Evolutionary conservation across 768 basidiomycete species (phyloP).

Genomic region (Boletus tylopilopsis): DNA sequence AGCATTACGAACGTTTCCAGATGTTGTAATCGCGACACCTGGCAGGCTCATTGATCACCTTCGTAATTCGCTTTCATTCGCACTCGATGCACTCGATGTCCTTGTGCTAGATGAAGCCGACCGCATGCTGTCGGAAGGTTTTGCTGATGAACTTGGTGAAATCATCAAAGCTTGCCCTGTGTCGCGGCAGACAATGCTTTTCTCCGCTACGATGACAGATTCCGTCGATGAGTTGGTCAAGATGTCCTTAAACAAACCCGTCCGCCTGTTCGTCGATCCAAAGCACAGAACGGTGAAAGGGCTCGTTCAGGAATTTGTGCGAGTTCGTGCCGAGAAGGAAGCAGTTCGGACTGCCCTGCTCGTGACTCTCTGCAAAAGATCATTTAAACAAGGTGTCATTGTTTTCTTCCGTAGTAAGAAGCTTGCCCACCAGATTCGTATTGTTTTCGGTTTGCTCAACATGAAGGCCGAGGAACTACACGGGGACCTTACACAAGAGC

Average conservation of each 20-base stretch:
- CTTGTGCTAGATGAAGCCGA: slow-evolving; percentile 97
- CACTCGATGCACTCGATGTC: slow-evolving; percentile 88
- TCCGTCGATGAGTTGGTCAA: slow-evolving; percentile 90
- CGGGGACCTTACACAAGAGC: slow-evolving; percentile 94
- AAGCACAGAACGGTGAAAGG: slow-evolving; percentile 83
- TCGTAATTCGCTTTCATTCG: slow-evolving; percentile 91
- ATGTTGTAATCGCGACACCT: slow-evolving; percentile 94
- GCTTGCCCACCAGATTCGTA: slow-evolving; percentile 93
- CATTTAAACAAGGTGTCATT: slow-evolving; percentile 80
- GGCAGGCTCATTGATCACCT: slow-evolving; percentile 98
- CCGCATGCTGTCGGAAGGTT: slow-evolving; percentile 94
- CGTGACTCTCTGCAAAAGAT: slow-evolving; percentile 80
- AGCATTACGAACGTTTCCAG: slow-evolving; percentile 80
- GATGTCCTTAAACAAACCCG: slow-evolving; percentile 90
- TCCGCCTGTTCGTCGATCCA: slow-evolving; percentile 93
- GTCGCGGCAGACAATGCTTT: slow-evolving; percentile 95
- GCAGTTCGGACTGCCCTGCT: slow-evolving; percentile 73
- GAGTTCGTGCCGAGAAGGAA: slow-evolving; percentile 80
- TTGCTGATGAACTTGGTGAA: slow-evolving; percentile 90
- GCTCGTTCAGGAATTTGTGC: slow-evolving; percentile 91
- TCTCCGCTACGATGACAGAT: slow-evolving; percentile 99
- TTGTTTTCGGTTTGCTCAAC: slow-evolving; percentile 86
- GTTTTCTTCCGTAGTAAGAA: slow-evolving; percentile 97
- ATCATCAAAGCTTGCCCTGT: slow-evolving; percentile 87
- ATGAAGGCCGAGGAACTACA: slow-evolving; percentile 92